These are phyloP conservation scores for Coniochaeta hoffmannii DNA, from an alignment of 2,329 filamentous ascomycete genomes.

Conservation along the genomic window DNA sequence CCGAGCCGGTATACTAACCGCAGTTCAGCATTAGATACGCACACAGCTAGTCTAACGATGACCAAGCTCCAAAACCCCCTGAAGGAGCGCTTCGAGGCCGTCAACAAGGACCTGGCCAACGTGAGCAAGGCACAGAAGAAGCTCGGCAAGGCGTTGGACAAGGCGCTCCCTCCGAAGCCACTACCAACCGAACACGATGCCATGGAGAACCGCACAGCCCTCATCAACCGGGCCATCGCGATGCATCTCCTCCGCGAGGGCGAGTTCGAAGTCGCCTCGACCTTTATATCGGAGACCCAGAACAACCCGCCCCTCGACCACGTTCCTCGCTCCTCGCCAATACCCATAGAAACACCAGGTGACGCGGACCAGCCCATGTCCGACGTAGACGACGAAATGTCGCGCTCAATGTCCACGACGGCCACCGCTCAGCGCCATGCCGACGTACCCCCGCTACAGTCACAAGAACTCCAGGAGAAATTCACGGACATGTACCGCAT, in stretches of 20 bases:
- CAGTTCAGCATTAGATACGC: slow-evolving; percentile 49
- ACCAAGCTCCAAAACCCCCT: slow-evolving; percentile 81
- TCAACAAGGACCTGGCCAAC: slow-evolving; percentile 75
- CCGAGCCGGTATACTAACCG: neutral
- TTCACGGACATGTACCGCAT: slow-evolving; percentile 92
- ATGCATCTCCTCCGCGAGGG: slow-evolving; percentile 96
- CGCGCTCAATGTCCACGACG: slow-evolving; percentile 22
- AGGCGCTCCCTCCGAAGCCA: slow-evolving; percentile 49
- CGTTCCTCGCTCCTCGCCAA: slow-evolving; percentile 5
- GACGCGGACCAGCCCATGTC: slow-evolving; percentile 14
- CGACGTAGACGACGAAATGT: slow-evolving; percentile 12
- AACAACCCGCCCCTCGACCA: slow-evolving; percentile 19
- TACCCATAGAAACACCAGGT: neutral
- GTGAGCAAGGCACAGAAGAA: slow-evolving; percentile 75
- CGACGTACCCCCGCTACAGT: slow-evolving; percentile 50
- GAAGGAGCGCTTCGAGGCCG: slow-evolving; percentile 70
- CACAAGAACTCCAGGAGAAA: slow-evolving; percentile 63
- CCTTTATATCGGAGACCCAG: slow-evolving; percentile 68
- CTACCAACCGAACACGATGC: slow-evolving; percentile 75
- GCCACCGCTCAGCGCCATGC: slow-evolving; percentile 17
- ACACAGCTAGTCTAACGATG: slow-evolving; percentile 64
- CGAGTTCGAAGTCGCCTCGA: slow-evolving; percentile 80
- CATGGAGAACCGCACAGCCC: slow-evolving; percentile 62
- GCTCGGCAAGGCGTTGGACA: slow-evolving; percentile 80
- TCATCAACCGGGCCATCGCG: slow-evolving; percentile 88